Evolutionary conservation across 441 rosid genomes (phyloP), one percentile per base, ranked within the genome.

Genomic region (Jatropha multifida): DNA sequence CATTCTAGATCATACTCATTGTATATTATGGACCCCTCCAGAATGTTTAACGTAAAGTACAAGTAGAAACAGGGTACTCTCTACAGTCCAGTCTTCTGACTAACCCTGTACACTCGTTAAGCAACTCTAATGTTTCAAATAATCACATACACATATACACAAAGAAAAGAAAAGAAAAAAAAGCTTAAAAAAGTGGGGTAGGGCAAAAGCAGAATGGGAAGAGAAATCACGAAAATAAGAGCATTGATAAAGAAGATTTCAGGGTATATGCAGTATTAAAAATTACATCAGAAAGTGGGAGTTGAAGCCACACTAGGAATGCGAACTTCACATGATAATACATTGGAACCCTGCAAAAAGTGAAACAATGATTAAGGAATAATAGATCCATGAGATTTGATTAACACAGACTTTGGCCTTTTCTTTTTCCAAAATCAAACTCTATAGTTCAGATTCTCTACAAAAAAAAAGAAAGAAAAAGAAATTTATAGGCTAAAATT

Each of bases 281-380:
- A 85, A 66, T 86, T 73, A 76, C 83, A 42, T 63, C 83, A 27
- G 56, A 10, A 48, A 76, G 46, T 41, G 96, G 94, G 80, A 87
- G 91, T 78, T 91, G 96, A 59, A 91, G 90, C 94, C 96, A 91
- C 65, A 89, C 92, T 68, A 91, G 91, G 82, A 91, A 91, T 65
- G 94, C 91, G 72, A 91, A 86, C 85, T 91, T 91, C 78, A 77
- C 71, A 56, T 91, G 88, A 73, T 89, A 86, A 75, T 87, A 91
- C 72, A 86, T 79, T 5, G 96, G 96, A 81, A 87, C 80, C 96
- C 96, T 89, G 85, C 51, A 55, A 27, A 73, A 59, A 54, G 37
- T 11, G 15, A 64, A 80, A 76, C 55, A 23, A 15, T 18, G 12
- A 60, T 71, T 23, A 75, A 40, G 59, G 40, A 69, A 41, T 48